These are phyloP conservation scores for Cladosporium sphaerospermum DNA, from an alignment of 2,329 filamentous ascomycete genomes.

Conservation along the genomic window DNA sequence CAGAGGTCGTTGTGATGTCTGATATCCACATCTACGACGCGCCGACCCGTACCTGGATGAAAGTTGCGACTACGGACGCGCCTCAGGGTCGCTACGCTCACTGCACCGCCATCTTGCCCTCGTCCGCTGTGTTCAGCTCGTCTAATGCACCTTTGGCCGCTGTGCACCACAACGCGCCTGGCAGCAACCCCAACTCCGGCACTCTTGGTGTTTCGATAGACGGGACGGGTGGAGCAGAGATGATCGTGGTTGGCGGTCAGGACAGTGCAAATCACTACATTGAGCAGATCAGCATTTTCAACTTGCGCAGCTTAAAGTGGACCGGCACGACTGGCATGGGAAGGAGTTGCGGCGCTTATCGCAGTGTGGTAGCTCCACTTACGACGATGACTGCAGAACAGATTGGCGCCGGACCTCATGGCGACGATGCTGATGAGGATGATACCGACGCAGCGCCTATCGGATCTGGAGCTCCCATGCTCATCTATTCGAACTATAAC, in stretches of 20 bases:
- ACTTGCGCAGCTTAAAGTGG: conserved; percentile 91
- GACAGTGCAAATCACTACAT: conserved; percentile 99
- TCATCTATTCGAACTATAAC: conserved; percentile 99
- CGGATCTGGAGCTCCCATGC: conserved; percentile 59
- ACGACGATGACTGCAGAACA: conserved; percentile 58
- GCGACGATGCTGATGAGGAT: conserved; percentile 36
- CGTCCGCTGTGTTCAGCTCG: conserved; percentile 79
- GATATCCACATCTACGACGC: conserved; percentile 96
- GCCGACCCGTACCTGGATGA: conserved; percentile 74
- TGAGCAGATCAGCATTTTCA: conserved; percentile 97
- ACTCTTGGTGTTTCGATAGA: conserved; percentile 83
- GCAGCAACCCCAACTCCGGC: conserved; percentile 78
- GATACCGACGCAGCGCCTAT: conserved; percentile 28
- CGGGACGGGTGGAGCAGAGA: conserved; percentile 85
- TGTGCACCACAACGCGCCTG: conserved; percentile 80
- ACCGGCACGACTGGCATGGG: conserved; percentile 80
- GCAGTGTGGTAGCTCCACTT: conserved; percentile 86
- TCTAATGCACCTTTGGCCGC: conserved; percentile 77
- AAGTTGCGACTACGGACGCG: conserved; percentile 63
- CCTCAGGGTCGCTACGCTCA: conserved; percentile 95
- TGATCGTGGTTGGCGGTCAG: conserved; percentile 94
- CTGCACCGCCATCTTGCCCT: conserved; percentile 86
- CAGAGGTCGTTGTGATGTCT: conserved; percentile 81
- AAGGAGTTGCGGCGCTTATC: conserved; percentile 91
- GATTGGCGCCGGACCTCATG: conserved; percentile 54